Evolutionary conservation across 139 green algal species (phyloP).

Genomic region (Chlorella sp.): DNA sequence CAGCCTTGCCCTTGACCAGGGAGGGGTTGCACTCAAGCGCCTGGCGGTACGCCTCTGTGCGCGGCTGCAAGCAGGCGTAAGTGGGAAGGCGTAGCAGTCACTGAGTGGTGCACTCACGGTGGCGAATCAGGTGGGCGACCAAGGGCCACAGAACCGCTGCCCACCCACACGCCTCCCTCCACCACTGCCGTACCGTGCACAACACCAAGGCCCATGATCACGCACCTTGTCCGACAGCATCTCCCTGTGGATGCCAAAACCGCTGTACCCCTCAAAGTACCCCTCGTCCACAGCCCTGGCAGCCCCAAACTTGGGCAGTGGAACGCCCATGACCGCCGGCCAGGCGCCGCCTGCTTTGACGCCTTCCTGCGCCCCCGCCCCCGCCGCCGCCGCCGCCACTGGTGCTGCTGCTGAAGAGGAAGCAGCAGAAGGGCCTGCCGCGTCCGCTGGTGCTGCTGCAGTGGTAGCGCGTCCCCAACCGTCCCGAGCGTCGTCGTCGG

Average conservation of each 20-base stretch:
- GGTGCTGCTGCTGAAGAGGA: too few relatives aligned
- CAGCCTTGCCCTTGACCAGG: slow-evolving; percentile 55
- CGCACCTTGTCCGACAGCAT: slow-evolving; percentile 82
- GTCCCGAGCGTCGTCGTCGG: background rate
- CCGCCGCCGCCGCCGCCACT: background rate
- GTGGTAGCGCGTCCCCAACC: too few relatives aligned
- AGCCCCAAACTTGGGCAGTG: background rate
- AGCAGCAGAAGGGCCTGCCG: too few relatives aligned
- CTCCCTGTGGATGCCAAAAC: slow-evolving; percentile 87
- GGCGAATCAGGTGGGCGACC: background rate
- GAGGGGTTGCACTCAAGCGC: slow-evolving; percentile 73
- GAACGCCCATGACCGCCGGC: background rate
- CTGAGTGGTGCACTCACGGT: background rate
- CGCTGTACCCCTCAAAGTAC: slow-evolving; percentile 88
- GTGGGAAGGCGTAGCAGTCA: background rate
- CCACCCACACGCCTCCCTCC: background rate
- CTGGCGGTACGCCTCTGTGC: slow-evolving; percentile 73
- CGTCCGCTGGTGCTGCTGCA: too few relatives aligned
- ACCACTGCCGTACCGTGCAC: background rate
- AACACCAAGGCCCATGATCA: background rate
- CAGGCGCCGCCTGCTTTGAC: background rate
- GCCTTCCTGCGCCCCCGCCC: background rate
- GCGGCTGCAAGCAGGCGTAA: slow-evolving; percentile 57
- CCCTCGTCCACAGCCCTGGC: slow-evolving; percentile 47
- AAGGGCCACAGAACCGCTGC: too few relatives aligned